A percentile compares a stretch with the other conserved stretches of the same genome.
These are phyloP conservation scores for Streptanthus diversifolius DNA, from an alignment of 345 rosid species.

Conservation along the genomic window DNA sequence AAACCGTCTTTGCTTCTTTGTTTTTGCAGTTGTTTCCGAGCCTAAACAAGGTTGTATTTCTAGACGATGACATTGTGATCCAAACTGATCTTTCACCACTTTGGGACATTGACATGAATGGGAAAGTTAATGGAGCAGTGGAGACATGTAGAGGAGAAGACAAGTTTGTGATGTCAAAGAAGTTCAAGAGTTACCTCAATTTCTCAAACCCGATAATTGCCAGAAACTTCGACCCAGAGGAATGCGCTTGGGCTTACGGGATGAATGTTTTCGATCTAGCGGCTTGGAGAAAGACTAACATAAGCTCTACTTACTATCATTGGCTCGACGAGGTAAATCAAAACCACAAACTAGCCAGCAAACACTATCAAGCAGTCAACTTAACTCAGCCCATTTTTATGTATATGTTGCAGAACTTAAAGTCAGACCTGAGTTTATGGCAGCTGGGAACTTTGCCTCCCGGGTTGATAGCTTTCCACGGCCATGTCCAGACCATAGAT, in stretches of 20 bases:
- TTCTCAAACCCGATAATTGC: slow-evolving; percentile 78
- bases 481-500: slow-evolving; percentile 76
- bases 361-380: neutral
- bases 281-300: slow-evolving; percentile 91
- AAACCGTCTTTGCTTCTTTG: neutral
- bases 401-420: slow-evolving; percentile 66
- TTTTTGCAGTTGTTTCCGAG: slow-evolving; percentile 78
- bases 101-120: slow-evolving; percentile 89
- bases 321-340: slow-evolving; percentile 82
- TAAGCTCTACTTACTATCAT: slow-evolving; percentile 78
- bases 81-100: slow-evolving; percentile 91
- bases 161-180: slow-evolving; percentile 79
- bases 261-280: slow-evolving; percentile 88
- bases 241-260: slow-evolving; percentile 99
- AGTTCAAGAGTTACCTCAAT: slow-evolving; percentile 79
- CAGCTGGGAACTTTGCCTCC: slow-evolving; percentile 95
- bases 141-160: slow-evolving; percentile 84
- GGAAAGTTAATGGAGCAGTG: slow-evolving; percentile 94
- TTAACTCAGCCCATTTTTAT: neutral
- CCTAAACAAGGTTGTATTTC: slow-evolving; percentile 79
- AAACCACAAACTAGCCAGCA: neutral
- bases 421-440: slow-evolving; percentile 95
- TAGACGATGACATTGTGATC: slow-evolving; percentile 90
- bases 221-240: slow-evolving; percentile 59
- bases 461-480: slow-evolving; percentile 88